phyloP scores from a whole-genome alignment of 164 flowering plant genomes.

The Litsea cubeba region DNA sequence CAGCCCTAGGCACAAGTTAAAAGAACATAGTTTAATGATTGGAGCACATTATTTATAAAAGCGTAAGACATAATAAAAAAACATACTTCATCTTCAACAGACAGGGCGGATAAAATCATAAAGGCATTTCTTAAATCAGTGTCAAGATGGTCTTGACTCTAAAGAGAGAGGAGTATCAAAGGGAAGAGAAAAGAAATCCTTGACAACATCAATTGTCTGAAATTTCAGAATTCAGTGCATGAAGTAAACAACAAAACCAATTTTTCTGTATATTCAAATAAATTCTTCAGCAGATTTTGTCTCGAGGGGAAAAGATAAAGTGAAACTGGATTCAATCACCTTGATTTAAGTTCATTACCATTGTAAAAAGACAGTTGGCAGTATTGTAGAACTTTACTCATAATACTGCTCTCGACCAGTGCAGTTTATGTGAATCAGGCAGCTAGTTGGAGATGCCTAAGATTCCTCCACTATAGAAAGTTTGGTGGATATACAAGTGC shows the following conservation, averaged over 20 bases:
- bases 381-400: too few species aligned
- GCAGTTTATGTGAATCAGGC: too few species aligned
- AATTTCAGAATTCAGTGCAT: not conserved
- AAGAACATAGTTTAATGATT: not conserved
- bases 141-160: not conserved
- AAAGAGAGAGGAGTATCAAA: not conserved
- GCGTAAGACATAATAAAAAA: not conserved
- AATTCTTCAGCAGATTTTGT: too few species aligned
- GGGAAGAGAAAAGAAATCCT: not conserved
- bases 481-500: too few species aligned
- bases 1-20: slow-evolving; percentile 54
- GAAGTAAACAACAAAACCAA: not conserved
- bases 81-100: not conserved
- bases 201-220: not conserved
- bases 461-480: too few species aligned
- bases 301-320: too few species aligned
- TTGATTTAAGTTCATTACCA: too few species aligned
- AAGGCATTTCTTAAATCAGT: not conserved
- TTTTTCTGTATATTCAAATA: not conserved
- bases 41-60: not conserved
- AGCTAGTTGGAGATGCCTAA: too few species aligned
- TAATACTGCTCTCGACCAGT: too few species aligned
- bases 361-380: too few species aligned
- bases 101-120: not conserved
- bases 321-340: too few species aligned